Evolutionary conservation across 2,329 filamentous ascomycete genomes (phyloP).

Genomic region (Tolypocladium amazonense): DNA sequence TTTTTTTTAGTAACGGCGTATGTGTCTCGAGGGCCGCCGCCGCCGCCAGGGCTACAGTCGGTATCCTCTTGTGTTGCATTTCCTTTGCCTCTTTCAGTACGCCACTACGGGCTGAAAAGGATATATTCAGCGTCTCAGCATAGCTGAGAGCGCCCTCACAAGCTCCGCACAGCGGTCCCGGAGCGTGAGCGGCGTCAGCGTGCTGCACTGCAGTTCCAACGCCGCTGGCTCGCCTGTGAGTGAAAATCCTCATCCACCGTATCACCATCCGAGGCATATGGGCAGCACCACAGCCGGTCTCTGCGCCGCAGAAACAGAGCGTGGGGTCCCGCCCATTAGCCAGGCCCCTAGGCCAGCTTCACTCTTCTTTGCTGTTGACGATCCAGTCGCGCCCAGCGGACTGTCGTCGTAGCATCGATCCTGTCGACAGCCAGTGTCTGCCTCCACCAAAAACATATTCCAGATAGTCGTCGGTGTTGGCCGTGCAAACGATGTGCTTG

Average conservation of each 20-base stretch:
- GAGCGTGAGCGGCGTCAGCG: conserved; percentile 7
- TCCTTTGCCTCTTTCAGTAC: conserved; percentile 2
- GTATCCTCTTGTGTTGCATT: conserved; percentile 5
- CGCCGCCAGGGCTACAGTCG: conserved; percentile 18
- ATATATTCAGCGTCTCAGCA: conserved; percentile 23
- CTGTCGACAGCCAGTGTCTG: conserved; percentile 35
- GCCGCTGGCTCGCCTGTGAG: conserved; percentile 8
- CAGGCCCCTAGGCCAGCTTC: conserved; percentile 15
- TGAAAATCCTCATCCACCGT: neutral
- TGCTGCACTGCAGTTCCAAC: conserved; percentile 11
- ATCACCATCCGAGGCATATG: neutral
- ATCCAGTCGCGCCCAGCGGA: conserved; percentile 3
- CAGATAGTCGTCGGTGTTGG: conserved; percentile 23
- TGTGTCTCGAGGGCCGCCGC: conserved; percentile 1
- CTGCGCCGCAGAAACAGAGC: conserved; percentile 20
- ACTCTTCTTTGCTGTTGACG: conserved; percentile 13
- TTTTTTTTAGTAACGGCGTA: conserved; percentile 8
- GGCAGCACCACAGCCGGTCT: conserved; percentile 6
- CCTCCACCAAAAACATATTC: conserved; percentile 21
- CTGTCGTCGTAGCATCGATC: conserved; percentile 13
- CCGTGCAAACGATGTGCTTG: conserved; percentile 23
- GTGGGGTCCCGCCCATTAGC: conserved; percentile 17
- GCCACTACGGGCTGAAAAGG: neutral
- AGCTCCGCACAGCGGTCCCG: conserved; percentile 10
- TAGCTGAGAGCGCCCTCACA: conserved; percentile 4